Evolutionary conservation across 1,139 yeast genomes (phyloP).

Genomic region (Candida labiduridarum): DNA sequence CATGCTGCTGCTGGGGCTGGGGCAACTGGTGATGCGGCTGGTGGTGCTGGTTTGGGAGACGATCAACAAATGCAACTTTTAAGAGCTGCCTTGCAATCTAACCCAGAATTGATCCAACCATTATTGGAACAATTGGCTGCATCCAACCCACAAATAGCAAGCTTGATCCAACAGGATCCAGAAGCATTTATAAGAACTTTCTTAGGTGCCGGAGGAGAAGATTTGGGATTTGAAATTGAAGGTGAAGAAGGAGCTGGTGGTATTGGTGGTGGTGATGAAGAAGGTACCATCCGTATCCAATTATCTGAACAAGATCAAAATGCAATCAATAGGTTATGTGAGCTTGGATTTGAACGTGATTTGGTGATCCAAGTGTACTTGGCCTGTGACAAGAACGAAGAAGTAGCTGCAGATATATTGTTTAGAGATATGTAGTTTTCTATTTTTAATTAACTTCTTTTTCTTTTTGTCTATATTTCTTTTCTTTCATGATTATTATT

Average conservation of each 20-base stretch:
- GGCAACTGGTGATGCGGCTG: constrained; percentile 15
- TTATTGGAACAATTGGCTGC: constrained; percentile 80
- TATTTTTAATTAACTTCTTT: neutral
- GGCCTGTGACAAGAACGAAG: constrained; percentile 98
- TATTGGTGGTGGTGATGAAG: constrained; percentile 33
- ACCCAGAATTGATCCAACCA: constrained; percentile 89
- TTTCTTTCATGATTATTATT: constrained; percentile 1
- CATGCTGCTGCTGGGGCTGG: constrained; percentile 33
- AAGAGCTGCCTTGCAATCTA: constrained; percentile 77
- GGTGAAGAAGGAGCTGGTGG: constrained; percentile 31
- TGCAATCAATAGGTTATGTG: constrained; percentile 86
- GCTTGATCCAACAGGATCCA: constrained; percentile 78
- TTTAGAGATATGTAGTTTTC: constrained; percentile 51
- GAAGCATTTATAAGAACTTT: constrained; percentile 80
- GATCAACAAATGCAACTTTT: constrained; percentile 64
- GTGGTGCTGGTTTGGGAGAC: constrained; percentile 36
- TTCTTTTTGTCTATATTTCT: neutral
- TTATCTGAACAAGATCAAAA: constrained; percentile 83
- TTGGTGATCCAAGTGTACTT: constrained; percentile 91
- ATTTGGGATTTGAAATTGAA: constrained; percentile 43
- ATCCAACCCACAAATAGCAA: constrained; percentile 88
- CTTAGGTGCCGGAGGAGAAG: constrained; percentile 61
- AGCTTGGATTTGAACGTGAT: constrained; percentile 87
- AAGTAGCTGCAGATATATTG: constrained; percentile 89
- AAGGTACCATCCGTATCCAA: constrained; percentile 54